A percentile compares a stretch with the other conserved stretches of the same genome.
phyloP scores from a whole-genome alignment of 331 rosid species.

The Spiraea crenata region DNA sequence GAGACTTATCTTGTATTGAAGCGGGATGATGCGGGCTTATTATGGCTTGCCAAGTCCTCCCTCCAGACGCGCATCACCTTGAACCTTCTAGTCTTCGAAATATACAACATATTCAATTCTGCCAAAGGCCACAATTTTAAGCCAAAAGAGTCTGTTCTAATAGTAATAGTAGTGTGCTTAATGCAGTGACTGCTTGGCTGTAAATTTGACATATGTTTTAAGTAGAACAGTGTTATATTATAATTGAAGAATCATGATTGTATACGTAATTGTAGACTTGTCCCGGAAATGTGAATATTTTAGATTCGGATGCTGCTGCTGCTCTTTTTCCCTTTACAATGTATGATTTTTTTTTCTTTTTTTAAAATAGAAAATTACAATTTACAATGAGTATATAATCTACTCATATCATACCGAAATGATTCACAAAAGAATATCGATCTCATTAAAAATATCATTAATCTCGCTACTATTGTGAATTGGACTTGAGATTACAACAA shows the following conservation, averaged over 20 bases:
- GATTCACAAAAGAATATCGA: no score
- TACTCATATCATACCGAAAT: no score
- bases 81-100: conserved; percentile 32
- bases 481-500: no score
- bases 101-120: neutral
- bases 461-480: no score
- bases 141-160: conserved; percentile 2
- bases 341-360: no score
- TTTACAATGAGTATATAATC: no score
- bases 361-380: no score
- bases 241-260: neutral
- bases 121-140: neutral
- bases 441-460: no score
- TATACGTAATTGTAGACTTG: neutral
- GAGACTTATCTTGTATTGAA: conserved; percentile 85
- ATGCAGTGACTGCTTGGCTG: neutral
- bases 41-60: conserved; percentile 94
- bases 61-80: conserved; percentile 53
- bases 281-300: neutral
- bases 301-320: no score
- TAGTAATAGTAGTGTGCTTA: neutral
- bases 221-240: neutral
- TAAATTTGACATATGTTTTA: neutral
- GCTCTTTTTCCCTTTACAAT: no score
- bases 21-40: conserved; percentile 81